A percentile compares a stretch with the other conserved stretches of the same genome.
Evolutionary conservation across 2,329 filamentous ascomycete genomes (phyloP).

Genomic region (Fusarium anthophilum): DNA sequence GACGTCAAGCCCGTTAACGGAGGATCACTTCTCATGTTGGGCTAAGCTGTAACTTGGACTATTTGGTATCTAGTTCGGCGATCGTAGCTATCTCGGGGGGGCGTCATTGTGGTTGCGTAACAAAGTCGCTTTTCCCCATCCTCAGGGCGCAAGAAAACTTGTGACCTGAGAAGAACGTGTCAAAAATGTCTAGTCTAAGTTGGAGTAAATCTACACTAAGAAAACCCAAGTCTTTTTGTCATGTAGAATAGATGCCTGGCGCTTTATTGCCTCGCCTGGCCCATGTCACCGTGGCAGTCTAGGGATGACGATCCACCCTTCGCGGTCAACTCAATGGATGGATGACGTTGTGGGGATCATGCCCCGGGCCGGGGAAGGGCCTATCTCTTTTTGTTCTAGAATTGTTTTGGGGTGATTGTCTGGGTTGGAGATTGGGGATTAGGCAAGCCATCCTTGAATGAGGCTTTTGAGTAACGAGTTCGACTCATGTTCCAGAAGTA

Average conservation of each 20-base stretch:
- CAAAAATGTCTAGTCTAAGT: fast-evolving
- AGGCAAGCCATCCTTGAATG: background rate
- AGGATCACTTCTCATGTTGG: conserved; percentile 22
- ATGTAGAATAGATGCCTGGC: fast-evolving
- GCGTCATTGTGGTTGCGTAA: conserved; percentile 35
- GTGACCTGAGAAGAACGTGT: fast-evolving
- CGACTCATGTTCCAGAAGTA: background rate
- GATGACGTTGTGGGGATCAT: conserved; percentile 35
- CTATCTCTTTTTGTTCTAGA: conserved; percentile 32
- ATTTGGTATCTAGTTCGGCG: conserved; percentile 1
- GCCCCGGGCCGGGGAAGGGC: conserved; percentile 29
- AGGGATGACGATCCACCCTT: conserved; percentile 31
- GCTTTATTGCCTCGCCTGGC: background rate
- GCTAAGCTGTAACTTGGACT: conserved; percentile 24
- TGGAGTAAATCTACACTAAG: fast-evolving
- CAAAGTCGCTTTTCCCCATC: conserved; percentile 4
- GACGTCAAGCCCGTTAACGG: conserved; percentile 3
- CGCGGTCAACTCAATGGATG: background rate
- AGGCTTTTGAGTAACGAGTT: background rate
- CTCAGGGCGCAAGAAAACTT: background rate
- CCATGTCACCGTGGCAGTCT: background rate
- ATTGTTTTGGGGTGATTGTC: background rate
- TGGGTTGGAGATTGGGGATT: background rate
- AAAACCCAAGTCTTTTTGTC: background rate
- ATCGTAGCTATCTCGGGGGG: conserved; percentile 16